Evolutionary conservation across 768 basidiomycete species (phyloP), one percentile per base, ranked within the genome.

Genomic region (Steccherinum ochraceum): DNA sequence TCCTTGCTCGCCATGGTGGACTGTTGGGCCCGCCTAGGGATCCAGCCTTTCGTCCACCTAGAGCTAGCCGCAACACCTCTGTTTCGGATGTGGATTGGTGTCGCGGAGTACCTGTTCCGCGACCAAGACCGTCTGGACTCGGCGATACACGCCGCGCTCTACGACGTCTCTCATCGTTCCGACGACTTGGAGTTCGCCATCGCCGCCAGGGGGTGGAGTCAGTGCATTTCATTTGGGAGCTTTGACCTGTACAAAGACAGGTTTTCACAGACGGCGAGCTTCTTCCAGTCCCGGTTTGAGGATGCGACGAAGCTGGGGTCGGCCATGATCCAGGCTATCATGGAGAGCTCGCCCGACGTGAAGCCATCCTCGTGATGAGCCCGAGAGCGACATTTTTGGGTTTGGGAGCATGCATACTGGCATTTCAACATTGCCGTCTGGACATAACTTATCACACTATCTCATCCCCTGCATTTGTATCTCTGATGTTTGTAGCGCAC

Each of bases 1-100:
- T 85, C 91, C 7, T 76, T 99, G 5, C 80, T 98, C 45, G 93
- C 94, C 13, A 98, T 99, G 93, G 96, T 97, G 18, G 96, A 99
- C 68, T 94, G 90, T 60, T 99, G 96, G 96, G 86, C 90, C 5
- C 78, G 80, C 46, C 80, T 98, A 47, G 71, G 74, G 0, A 93
- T 96, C 62, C 80, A 89, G 49, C 96, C 96, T 0, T 95, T 89
- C 64, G 83, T 80, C 26, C 94, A 98, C 70, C 82, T 98, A 55
- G 79, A 86, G 5, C 81, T 98, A 42, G 95, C 95, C 0, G 95
- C 93, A 5, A 99, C 94, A 2, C 96, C 96, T 0, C 79, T 98
- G 27, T 99, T 99, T 71, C 81, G 93, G 48, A 77, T 99, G 55
- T 97, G 95, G 84, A 86, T 99, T 46, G 95, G 95, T 24, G 93